These are phyloP conservation scores for Cryptococcus deneoformans DNA, from an alignment of 1,284 basidiomycete genomes.

Conservation along the genomic window DNA sequence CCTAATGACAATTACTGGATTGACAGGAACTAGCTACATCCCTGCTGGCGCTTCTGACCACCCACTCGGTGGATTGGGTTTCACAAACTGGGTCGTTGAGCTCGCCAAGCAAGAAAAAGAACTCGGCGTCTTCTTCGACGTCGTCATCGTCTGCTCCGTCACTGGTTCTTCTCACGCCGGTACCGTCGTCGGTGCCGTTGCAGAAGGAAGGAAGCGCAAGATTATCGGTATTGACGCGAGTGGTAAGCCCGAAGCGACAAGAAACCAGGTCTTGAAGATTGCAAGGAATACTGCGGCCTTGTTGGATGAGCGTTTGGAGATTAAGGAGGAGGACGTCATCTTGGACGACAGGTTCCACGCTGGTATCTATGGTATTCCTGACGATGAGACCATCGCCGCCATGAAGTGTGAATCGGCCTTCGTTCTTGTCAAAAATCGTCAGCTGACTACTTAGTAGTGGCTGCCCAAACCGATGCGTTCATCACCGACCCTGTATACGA, in stretches of 20 bases:
- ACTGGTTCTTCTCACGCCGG: constrained; percentile 38
- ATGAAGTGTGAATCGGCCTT: constrained; percentile 25
- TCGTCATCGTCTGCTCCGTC: constrained; percentile 34
- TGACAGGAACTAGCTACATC: constrained; percentile 17
- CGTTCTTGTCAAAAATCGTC: not conserved
- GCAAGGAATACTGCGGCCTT: constrained; percentile 26
- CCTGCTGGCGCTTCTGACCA: constrained; percentile 37
- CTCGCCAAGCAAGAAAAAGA: constrained; percentile 30
- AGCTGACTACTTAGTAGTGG: constrained; percentile 6
- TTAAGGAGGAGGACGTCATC: constrained; percentile 28
- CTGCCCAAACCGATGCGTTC: constrained; percentile 28
- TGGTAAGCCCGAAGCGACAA: constrained; percentile 32
- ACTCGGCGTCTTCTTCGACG: constrained; percentile 36
- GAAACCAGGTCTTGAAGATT: constrained; percentile 25
- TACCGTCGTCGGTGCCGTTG: constrained; percentile 29
- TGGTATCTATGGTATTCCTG: constrained; percentile 34
- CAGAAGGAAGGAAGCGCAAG: constrained; percentile 33
- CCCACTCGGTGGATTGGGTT: constrained; percentile 32
- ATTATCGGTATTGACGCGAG: constrained; percentile 38
- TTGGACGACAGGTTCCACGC: constrained; percentile 37
- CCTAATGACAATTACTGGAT: not conserved
- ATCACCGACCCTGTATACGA: constrained; percentile 41
- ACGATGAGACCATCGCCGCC: constrained; percentile 28
- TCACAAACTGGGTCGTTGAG: constrained; percentile 31
- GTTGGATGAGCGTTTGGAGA: constrained; percentile 18